Evolutionary conservation across 179 eudicot genomes (phyloP).

Genomic region (Drosera spatulata): DNA sequence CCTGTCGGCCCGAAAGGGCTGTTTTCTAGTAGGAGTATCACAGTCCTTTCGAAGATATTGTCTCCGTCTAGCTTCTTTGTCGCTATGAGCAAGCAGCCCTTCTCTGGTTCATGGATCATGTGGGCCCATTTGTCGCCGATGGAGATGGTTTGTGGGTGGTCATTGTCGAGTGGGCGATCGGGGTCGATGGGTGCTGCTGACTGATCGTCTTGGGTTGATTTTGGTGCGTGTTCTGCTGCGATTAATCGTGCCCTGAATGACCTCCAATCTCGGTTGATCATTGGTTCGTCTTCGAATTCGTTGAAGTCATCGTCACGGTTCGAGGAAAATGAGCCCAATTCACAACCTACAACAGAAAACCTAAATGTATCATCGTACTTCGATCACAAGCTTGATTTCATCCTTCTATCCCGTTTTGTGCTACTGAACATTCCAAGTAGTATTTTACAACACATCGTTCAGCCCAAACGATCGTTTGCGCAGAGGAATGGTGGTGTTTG

Average conservation of each 20-base stretch:
- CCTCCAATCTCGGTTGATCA: conserved; percentile 53
- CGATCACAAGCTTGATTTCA: too few relatives aligned
- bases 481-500: too few relatives aligned
- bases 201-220: not conserved
- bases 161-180: conserved; percentile 9
- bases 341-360: conserved; percentile 48
- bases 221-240: conserved; percentile 39
- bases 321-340: conserved; percentile 29
- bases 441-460: too few relatives aligned
- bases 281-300: too few relatives aligned
- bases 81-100: conserved; percentile 79
- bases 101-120: conserved; percentile 64
- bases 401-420: too few relatives aligned
- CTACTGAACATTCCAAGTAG: too few relatives aligned
- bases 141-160: conserved; percentile 8
- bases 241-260: conserved; percentile 76
- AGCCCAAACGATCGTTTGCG: too few relatives aligned
- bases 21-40: conserved; percentile 55
- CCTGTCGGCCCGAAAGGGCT: conserved; percentile 79
- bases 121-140: conserved; percentile 73
- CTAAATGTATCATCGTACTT: too few relatives aligned
- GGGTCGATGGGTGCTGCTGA: conserved; percentile 10
- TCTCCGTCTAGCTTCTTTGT: conserved; percentile 86
- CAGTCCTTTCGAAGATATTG: conserved; percentile 85
- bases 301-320: too few relatives aligned